Evolutionary conservation across 495 filamentous ascomycete genomes (phyloP).

Genomic region (Aspergillus nidulans): DNA sequence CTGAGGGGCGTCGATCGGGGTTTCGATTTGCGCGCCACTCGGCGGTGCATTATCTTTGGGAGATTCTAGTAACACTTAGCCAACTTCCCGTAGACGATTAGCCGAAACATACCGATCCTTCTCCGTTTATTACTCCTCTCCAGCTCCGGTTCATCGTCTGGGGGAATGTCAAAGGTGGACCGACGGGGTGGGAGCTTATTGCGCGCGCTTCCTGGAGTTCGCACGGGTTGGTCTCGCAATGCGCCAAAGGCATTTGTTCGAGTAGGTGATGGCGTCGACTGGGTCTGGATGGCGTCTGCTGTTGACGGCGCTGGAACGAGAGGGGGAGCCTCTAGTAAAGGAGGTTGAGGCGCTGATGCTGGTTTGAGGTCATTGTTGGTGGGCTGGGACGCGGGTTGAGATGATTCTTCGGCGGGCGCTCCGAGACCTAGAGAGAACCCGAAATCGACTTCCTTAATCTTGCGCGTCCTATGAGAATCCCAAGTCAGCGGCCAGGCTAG

Average conservation of each 20-base stretch:
- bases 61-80: constrained; percentile 14
- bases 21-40: not conserved
- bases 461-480: constrained; percentile 34
- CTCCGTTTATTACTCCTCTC: constrained; percentile 26
- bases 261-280: not conserved
- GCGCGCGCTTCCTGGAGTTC: constrained; percentile 22
- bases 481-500: constrained; percentile 15
- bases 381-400: constrained; percentile 21
- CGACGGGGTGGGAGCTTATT: constrained; percentile 21
- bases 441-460: constrained; percentile 46
- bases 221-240: constrained; percentile 9
- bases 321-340: constrained; percentile 2
- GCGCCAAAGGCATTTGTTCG: not conserved
- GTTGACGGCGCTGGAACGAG: not conserved
- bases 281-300: not conserved
- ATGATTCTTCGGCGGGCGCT: constrained; percentile 18
- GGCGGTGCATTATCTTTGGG: constrained; percentile 3
- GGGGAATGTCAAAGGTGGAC: constrained; percentile 21
- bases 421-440: constrained; percentile 46
- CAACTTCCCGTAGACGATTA: not conserved
- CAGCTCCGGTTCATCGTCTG: constrained; percentile 16
- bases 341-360: constrained; percentile 11
- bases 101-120: constrained; percentile 24
- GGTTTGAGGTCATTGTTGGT: constrained; percentile 8
- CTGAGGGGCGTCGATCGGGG: not conserved